phyloP scores from a whole-genome alignment of 2,329 filamentous ascomycete species.

The Calonectria ilicicola region DNA sequence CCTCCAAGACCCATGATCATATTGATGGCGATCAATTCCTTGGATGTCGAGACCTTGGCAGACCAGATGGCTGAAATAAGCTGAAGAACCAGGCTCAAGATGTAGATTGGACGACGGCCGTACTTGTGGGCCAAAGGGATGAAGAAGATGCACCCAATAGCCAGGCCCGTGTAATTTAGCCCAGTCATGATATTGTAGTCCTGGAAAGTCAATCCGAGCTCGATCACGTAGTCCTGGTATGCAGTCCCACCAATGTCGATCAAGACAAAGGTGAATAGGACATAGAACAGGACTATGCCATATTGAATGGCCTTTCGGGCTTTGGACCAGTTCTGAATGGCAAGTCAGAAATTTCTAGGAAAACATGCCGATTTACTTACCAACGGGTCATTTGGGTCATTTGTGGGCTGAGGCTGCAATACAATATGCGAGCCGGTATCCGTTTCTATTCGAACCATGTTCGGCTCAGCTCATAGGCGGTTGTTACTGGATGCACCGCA shows the following conservation, averaged over 20 bases:
- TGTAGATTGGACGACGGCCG: constrained; percentile 38
- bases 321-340: constrained; percentile 15
- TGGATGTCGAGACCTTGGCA: constrained; percentile 22
- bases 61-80: constrained; percentile 32
- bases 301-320: constrained; percentile 48
- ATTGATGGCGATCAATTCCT: constrained; percentile 12
- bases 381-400: no score
- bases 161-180: constrained; percentile 29
- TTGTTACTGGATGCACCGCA: no score
- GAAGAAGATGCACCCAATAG: constrained; percentile 35
- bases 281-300: constrained; percentile 69
- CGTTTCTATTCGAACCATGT: no score
- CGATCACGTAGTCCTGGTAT: not conserved
- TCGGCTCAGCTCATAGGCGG: no score
- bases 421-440: no score
- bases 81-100: constrained; percentile 54
- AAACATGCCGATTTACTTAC: no score
- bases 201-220: constrained; percentile 9
- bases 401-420: no score
- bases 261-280: constrained; percentile 75
- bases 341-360: no score
- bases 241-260: constrained; percentile 49
- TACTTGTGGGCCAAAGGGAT: constrained; percentile 40
- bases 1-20: constrained; percentile 49
- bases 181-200: constrained; percentile 13